phyloP scores from a whole-genome alignment of 345 rosid species.

The Ricinus communis region DNA sequence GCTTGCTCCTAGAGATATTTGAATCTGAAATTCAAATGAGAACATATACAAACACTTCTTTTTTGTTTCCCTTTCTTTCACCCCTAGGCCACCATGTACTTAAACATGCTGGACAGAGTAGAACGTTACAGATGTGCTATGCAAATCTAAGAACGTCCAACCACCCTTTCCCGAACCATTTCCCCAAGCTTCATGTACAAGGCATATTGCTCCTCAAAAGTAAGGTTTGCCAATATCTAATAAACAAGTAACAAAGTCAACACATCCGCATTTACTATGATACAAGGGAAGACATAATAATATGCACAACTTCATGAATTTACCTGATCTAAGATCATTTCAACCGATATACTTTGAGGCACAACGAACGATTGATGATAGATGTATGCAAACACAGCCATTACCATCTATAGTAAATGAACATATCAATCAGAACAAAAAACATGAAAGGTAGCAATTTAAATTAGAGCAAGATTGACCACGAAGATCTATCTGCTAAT shows the following conservation, averaged over 20 bases:
- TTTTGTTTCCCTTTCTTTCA: conserved; percentile 3
- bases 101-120: background rate
- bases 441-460: background rate
- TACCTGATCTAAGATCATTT: conserved; percentile 80
- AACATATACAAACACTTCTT: conserved; percentile 8
- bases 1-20: background rate
- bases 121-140: background rate
- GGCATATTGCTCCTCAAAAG: conserved; percentile 76
- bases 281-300: background rate
- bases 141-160: conserved; percentile 10
- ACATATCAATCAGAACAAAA: background rate
- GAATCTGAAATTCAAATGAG: background rate
- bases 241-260: background rate
- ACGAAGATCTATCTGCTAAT: background rate
- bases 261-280: background rate
- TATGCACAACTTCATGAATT: background rate
- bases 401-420: conserved; percentile 67
- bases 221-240: conserved; percentile 66
- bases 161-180: conserved; percentile 51
- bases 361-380: conserved; percentile 85
- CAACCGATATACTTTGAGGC: conserved; percentile 57
- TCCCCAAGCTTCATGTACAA: conserved; percentile 65
- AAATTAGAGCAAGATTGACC: background rate
- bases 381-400: conserved; percentile 96
- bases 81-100: background rate